Base-by-base conservation (phyloP, 164 flowering plant genomes). In the Umbilicus rupestris region DNA sequence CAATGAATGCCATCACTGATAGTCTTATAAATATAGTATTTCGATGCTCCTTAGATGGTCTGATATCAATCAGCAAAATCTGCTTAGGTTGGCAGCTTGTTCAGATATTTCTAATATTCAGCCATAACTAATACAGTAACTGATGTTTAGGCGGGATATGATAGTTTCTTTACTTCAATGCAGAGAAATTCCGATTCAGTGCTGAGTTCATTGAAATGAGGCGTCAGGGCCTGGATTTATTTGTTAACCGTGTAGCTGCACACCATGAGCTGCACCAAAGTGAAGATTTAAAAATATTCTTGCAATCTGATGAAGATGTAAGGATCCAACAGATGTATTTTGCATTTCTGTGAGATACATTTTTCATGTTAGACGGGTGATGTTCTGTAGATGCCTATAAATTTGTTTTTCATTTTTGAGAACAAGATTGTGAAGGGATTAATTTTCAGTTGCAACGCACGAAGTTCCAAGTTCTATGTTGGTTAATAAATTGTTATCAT, bases 111-210 rank as follows among this genome's bases (percentile, higher is more conserved):
- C 7, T 47, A 9, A 47, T 47, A 19, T 47, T 19, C 8, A 4
- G 22, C 22, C 52, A 4, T 47, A 22, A 47, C 52, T n/a, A 47
- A 47, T 4, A 47, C 22, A n/a, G 22, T 47, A 47, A 47, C 52
- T 47, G 19, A 44, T 58, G 24, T 58, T 26, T 6, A 58, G 24
- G 30, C 15, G 30, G 35, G 11, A 28, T 11, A 15, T 28, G 29
- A 33, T 62, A 39, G 35, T 62, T 6, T 30, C 8, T 62, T 35
- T 69, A 64, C 62, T 50, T 76, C 69, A 73, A n/a, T 65, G 73
- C 97, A 95, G 99, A 95, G 76, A 95, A 95, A 66, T 95, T 95
- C 57, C 92, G 97, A 52, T 95, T 95, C 76, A 95, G 91, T 87
- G 86, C 96, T 47, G 99, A 95, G 49, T 95, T 95, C 75, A 92